phyloP scores from a whole-genome alignment of 2,329 filamentous ascomycete species.

The Mycogone perniciosa region DNA sequence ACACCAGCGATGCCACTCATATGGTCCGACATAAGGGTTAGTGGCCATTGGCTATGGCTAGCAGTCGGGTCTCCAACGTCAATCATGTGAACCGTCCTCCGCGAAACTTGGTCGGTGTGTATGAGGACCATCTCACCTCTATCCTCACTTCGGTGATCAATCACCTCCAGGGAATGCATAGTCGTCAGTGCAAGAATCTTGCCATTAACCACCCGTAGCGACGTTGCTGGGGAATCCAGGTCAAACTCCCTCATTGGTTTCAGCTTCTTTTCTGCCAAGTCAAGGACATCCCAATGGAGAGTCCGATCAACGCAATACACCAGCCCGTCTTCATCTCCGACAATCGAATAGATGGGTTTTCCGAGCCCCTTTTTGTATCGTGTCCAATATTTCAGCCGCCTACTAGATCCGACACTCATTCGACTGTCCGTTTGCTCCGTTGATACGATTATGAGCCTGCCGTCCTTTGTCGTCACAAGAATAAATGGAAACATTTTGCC shows the following conservation, averaged over 20 bases:
- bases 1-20: slow-evolving; percentile 42
- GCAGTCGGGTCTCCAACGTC: slow-evolving; percentile 33
- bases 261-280: slow-evolving; percentile 45
- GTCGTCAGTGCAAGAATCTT: slow-evolving; percentile 47
- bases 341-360: slow-evolving; percentile 49
- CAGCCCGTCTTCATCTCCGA: slow-evolving; percentile 48
- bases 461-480: slow-evolving; percentile 50
- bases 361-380: slow-evolving; percentile 41
- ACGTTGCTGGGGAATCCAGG: slow-evolving; percentile 48
- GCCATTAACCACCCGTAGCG: slow-evolving; percentile 40
- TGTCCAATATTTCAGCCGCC: slow-evolving; percentile 45
- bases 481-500: slow-evolving; percentile 57
- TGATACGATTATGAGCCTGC: slow-evolving; percentile 51
- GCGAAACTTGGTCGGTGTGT: slow-evolving; percentile 41
- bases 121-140: slow-evolving; percentile 32
- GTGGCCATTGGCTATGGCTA: slow-evolving; percentile 26
- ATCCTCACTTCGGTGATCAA: slow-evolving; percentile 40
- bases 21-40: slow-evolving; percentile 45
- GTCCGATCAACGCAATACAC: slow-evolving; percentile 48
- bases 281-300: slow-evolving; percentile 52
- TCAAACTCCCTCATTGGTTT: slow-evolving; percentile 39
- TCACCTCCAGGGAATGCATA: slow-evolving; percentile 49
- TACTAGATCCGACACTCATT: slow-evolving; percentile 12
- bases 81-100: slow-evolving; percentile 41
- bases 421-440: slow-evolving; percentile 27